Evolutionary conservation across 2,329 filamentous ascomycete genomes (phyloP).

Genomic region (Hypoxylon sp.): DNA sequence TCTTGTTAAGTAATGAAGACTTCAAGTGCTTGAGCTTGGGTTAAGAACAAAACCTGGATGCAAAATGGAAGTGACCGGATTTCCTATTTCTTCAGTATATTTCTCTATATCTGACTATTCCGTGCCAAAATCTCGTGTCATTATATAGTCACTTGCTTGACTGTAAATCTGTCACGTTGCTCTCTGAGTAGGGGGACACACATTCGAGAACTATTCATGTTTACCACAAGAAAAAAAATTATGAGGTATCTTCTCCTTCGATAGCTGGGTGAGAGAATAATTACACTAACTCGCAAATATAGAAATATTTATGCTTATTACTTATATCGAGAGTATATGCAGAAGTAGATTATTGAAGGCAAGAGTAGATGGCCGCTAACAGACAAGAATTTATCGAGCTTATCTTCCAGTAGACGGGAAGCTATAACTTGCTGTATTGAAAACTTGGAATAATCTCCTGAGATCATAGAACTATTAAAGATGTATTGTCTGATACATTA

Average conservation of each 20-base stretch:
- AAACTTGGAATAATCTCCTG: neutral
- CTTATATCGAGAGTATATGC: neutral
- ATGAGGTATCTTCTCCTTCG: neutral
- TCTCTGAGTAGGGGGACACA: neutral
- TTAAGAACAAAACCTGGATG: neutral
- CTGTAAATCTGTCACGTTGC: neutral
- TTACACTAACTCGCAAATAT: neutral
- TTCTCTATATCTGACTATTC: neutral
- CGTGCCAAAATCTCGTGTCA: neutral
- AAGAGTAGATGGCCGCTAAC: neutral
- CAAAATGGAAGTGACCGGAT: neutral
- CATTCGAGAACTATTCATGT: too few relatives aligned
- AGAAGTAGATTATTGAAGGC: neutral
- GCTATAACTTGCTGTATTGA: neutral
- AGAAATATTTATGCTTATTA: neutral
- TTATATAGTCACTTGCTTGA: neutral
- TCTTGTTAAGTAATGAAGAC: neutral
- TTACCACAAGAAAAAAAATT: too few relatives aligned
- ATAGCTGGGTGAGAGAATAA: neutral
- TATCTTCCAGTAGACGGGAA: neutral
- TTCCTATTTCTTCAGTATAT: neutral
- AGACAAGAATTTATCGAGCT: neutral
- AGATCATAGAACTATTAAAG: neutral
- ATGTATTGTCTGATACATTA: neutral
- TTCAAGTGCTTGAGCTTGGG: neutral